Evolutionary conservation across 2,329 filamentous ascomycete genomes (phyloP), one percentile per base, ranked within the genome.

Genomic region (Cladobotryum protrusum): DNA sequence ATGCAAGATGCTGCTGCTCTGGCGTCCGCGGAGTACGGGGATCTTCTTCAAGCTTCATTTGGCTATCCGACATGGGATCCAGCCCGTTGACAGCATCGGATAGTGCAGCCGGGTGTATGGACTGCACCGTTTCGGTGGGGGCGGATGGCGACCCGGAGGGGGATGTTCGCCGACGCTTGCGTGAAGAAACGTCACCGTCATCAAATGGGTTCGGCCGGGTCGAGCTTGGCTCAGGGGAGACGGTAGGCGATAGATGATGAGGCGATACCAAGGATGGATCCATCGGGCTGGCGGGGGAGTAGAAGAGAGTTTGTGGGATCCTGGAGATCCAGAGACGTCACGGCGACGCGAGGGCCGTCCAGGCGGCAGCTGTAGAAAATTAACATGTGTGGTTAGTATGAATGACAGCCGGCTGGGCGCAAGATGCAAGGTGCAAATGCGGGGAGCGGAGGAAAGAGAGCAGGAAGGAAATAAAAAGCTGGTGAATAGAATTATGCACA

Each of bases 131-230:
- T 50, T 79, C 75, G 57, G 73, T 66, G 17, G 80, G 82, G 52
- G 68, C 68, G 59, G 76, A 78, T 52, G 75, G 72, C 20, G 80
- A 83, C 50, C 70, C 73, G 49, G 75, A 75, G 46, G 74, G 67
- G 13, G 81, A 83, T 29, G 80, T 82, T 57, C 81, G 77, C 55
- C 78, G 80, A 47, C 82, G 78, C 65, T 85, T 85, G 56, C 81
- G 73, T 49, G 81, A 73, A 39, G 75, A 72, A 43, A 67, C 61
- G 56, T 80, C 76, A 62, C 67, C 71, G 66, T 83, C 79, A 68
- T 82, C 75, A 63, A 84, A 85, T 37, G 82, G 82, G 56, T 85
- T 83, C 47, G 78, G 79, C 55, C 82, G 77, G 58, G 77, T 81
- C 60, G 80, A 78, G 66, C 75, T 75, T 65, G 79, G 77, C 71